Conservation (phyloP, 1,284 basidiomycete species). For the Hemileia vastatrix region DNA sequence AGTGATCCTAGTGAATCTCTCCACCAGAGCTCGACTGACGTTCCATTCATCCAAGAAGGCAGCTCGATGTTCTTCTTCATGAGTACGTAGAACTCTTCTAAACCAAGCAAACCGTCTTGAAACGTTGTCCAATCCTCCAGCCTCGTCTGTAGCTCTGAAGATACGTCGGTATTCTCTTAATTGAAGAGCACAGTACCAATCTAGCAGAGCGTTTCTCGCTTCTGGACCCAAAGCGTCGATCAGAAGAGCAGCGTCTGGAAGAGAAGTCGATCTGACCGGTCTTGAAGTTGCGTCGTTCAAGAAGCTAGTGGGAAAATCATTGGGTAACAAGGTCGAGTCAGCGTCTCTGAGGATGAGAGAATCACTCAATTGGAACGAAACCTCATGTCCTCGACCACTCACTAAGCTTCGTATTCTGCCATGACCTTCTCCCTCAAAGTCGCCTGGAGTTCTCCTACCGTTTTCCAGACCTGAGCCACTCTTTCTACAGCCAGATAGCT, state of each 20-base stretch:
- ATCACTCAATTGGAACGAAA: not conserved
- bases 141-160: slow-evolving; percentile 75
- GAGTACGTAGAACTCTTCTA: slow-evolving; percentile 68
- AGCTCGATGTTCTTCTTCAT: slow-evolving; percentile 59
- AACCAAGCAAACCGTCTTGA: slow-evolving; percentile 93
- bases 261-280: slow-evolving; percentile 23
- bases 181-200: slow-evolving; percentile 80
- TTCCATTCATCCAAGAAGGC: slow-evolving; percentile 30
- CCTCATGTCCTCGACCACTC: slow-evolving; percentile 28
- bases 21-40: slow-evolving; percentile 32
- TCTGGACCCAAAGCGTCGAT: slow-evolving; percentile 78
- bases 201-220: slow-evolving; percentile 63
- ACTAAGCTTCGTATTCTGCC: slow-evolving; percentile 82
- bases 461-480: slow-evolving; percentile 65
- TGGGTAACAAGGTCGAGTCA: too few relatives aligned
- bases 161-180: slow-evolving; percentile 94
- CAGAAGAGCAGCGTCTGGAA: slow-evolving; percentile 50
- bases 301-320: slow-evolving; percentile 23
- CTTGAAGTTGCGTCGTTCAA: slow-evolving; percentile 27
- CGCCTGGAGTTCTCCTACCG: slow-evolving; percentile 67
- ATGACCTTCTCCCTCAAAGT: slow-evolving; percentile 67
- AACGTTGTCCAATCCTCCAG: slow-evolving; percentile 92
- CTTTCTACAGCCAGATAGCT: slow-evolving; percentile 64
- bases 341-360: not conserved
- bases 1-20: not conserved